Evolutionary conservation across 768 basidiomycete species (phyloP), one percentile per base, ranked within the genome.

Genomic region (Gautieria morchelliformis): DNA sequence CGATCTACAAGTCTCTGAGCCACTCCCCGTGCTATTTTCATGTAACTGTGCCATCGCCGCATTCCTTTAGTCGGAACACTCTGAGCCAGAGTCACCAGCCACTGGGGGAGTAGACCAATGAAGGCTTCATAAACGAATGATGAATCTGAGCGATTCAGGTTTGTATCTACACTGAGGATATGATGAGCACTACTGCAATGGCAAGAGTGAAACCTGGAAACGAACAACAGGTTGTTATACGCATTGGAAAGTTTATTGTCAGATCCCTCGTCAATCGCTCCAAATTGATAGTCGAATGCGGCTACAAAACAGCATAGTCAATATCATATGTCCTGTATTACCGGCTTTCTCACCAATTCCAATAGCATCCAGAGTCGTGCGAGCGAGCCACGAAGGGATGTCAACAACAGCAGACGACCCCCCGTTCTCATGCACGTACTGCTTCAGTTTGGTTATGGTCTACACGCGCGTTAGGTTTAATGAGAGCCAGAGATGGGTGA

Each of bases 401-500:
- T 82, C 77, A 10, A 82, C 59, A 19, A 76, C 71, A 1, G 69
- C 65, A 19, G 51, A 52, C 8, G 14, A 14, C 6, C 6, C 35
- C 14, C 70, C 69, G 59, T 74, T 72, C 48, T 74, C 70, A 19
- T 68, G 60, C 24, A 81, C 66, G 27, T 74, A 70, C 60, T 81
- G 78, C 40, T 72, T 75, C 81, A 80, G 82, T 61, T 75, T 74
- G 14, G 71, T 64, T 5, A 74, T 74, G 46, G 81, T 67, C 80
- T 82, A 55, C 24, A 45, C 22, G 39, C 22, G 11, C 10, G 40
- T 47, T 17, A 20, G 37, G 10, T 47, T 20, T 45, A 14, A 40
- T n/a, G n/a, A n/a, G 57, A 49, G 49, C 27, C 50, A 4, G 15
- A 15, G 33, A 24, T 14, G 47, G 6, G 24, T 35, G 5, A 35